Base-by-base conservation (phyloP, 768 basidiomycete species). In the Mycena epipterygia region DNA sequence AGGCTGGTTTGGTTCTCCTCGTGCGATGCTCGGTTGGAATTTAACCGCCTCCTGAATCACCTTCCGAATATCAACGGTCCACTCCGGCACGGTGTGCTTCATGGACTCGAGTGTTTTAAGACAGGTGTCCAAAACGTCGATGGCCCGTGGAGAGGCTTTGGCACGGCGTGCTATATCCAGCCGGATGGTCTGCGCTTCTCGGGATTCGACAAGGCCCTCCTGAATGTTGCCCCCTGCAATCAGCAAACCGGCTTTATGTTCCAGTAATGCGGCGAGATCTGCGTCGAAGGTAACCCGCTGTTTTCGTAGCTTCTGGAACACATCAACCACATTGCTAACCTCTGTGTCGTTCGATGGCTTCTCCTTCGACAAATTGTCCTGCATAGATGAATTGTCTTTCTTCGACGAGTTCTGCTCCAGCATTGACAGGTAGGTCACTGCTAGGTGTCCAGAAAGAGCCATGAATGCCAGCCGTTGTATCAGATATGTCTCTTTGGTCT, bases 201-300 rank as follows among this genome's bases (percentile, higher is more conserved):
- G 12, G 33, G 3, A 55, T 16, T 7, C 19, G 7, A 33, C 5
- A 32, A 37, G 19, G 32, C 9, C 53, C 12, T 51, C 17, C n/a
- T 13, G 17, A 11, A 33, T 30, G 13, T 55, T 19, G 4, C 21
- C 21, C 6, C 16, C 5, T 4, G 53, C 53, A 32, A 55, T 21
- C 7, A 55, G n/a, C 9, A 35, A 5, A 6, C 30, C 5, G 17
- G 53, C 53, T 35, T 35, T 17, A 21, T 35, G 53, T 37, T 55
- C 53, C 53, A 55, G 53, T n/a, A 55, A 55, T 33, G 21, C 32
- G 19, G 53, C 53, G 21, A 55, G 53, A 55, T 55, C 53, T n/a
- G 53, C 53, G 33, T 55, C 32, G n/a, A 55, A 55, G 17, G 53
- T 55, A 23, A 4, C 30, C 7, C 5, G 30, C n/a, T n/a, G n/a